phyloP scores from a whole-genome alignment of 495 filamentous ascomycete species.

The Penicillium waksmanii region DNA sequence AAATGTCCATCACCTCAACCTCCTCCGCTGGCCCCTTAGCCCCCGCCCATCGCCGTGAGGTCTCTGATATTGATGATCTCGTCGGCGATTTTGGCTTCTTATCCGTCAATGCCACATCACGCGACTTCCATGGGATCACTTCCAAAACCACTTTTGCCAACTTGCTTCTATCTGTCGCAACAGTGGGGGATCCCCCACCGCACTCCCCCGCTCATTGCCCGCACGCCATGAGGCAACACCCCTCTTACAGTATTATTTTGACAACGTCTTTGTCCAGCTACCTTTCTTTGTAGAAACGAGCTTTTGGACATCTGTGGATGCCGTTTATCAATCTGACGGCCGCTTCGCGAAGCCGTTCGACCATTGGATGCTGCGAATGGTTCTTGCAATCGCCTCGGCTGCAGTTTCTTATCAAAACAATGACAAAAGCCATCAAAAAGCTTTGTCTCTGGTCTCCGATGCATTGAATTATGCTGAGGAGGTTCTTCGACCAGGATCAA shows the following conservation, averaged over 20 bases:
- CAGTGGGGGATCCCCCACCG: constrained; percentile 65
- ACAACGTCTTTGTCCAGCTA: constrained; percentile 75
- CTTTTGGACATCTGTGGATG: constrained; percentile 76
- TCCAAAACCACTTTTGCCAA: constrained; percentile 85
- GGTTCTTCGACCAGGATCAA: constrained; percentile 81
- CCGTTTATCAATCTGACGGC: constrained; percentile 68
- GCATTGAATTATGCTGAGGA: constrained; percentile 77
- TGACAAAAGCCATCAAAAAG: constrained; percentile 66
- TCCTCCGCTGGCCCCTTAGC: constrained; percentile 44
- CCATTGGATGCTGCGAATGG: constrained; percentile 85
- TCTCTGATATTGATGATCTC: constrained; percentile 76
- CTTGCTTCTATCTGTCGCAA: constrained; percentile 73
- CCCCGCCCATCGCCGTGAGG: constrained; percentile 55
- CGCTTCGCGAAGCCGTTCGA: constrained; percentile 71
- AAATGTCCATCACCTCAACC: constrained; percentile 51
- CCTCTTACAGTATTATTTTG: constrained; percentile 80
- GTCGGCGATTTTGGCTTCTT: constrained; percentile 83
- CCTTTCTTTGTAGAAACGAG: constrained; percentile 78
- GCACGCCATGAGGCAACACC: constrained; percentile 63
- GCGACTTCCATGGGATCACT: constrained; percentile 87
- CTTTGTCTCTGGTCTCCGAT: constrained; percentile 65
- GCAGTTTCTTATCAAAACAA: constrained; percentile 69
- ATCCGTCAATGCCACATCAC: constrained; percentile 88
- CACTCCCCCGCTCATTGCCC: constrained; percentile 63
- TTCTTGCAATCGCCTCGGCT: constrained; percentile 77